Evolutionary conservation across 176 grass and related monocot genomes (phyloP).

Genomic region (Oryza glaberrima): DNA sequence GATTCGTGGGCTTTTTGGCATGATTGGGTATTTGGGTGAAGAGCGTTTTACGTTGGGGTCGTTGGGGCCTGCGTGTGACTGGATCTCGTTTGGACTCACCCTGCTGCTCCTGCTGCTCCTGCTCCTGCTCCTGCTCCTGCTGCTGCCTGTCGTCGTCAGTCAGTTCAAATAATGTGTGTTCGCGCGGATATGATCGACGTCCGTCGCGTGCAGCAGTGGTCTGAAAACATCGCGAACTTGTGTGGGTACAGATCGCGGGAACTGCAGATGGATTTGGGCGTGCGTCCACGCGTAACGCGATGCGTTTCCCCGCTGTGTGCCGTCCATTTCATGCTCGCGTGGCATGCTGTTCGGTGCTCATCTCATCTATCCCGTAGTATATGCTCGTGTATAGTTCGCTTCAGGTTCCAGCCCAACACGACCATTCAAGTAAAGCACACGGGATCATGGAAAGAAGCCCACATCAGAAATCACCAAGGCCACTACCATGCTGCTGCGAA

Average conservation of each 20-base stretch:
- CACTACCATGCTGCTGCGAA: not conserved
- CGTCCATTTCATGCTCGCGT: not conserved
- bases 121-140: not conserved
- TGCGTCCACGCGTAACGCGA: too few relatives aligned
- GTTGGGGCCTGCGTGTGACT: not conserved
- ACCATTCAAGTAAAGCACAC: not conserved
- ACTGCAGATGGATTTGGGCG: too few relatives aligned
- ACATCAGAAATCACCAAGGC: not conserved
- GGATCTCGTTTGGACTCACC: not conserved
- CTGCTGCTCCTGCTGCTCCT: too few relatives aligned
- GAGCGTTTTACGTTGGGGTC: not conserved
- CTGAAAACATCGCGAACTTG: too few relatives aligned
- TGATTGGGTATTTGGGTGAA: not conserved
- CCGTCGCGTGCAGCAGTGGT: too few relatives aligned
- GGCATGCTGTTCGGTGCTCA: not conserved
- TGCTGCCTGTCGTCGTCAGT: not conserved
- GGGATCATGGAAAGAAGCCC: not conserved
- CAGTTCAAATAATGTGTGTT: not conserved
- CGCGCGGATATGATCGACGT: not conserved
- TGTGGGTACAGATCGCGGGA: too few relatives aligned
- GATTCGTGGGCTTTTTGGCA: conserved; percentile 10
- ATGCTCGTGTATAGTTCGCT: not conserved
- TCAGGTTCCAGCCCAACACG: not conserved
- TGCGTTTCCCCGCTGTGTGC: too few relatives aligned
- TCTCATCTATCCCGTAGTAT: not conserved